Conservation (phyloP, 331 rosid genomes). For the Malus hybrid region DNA sequence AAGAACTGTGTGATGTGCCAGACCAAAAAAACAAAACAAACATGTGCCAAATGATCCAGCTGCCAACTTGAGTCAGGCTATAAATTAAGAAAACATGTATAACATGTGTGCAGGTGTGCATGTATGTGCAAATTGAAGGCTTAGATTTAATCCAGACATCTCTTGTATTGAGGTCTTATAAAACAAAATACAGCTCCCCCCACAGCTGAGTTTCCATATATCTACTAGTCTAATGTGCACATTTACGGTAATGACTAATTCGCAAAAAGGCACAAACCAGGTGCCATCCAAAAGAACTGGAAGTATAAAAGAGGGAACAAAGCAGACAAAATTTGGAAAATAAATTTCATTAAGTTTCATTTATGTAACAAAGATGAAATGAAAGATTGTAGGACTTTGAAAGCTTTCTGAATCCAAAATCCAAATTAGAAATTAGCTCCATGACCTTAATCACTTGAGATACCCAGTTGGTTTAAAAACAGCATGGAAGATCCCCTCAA, state of each 20-base stretch:
- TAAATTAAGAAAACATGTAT: neutral
- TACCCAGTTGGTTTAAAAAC: neutral
- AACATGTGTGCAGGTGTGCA: neutral
- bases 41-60: no score
- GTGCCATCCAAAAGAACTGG: no score
- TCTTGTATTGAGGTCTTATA: neutral
- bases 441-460: neutral
- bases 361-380: no score
- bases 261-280: no score
- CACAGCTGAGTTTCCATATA: neutral
- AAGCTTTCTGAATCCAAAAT: no score
- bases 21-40: neutral
- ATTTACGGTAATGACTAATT: no score
- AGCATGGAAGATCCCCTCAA: no score
- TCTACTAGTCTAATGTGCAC: neutral
- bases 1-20: neutral
- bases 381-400: no score
- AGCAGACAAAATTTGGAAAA: no score
- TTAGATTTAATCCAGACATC: neutral
- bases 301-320: no score
- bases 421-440: no score
- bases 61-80: neutral
- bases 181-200: neutral
- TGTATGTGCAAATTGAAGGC: neutral
- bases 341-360: no score